phyloP scores from a whole-genome alignment of 768 basidiomycete species.

The Leccinum longicurvipes region DNA sequence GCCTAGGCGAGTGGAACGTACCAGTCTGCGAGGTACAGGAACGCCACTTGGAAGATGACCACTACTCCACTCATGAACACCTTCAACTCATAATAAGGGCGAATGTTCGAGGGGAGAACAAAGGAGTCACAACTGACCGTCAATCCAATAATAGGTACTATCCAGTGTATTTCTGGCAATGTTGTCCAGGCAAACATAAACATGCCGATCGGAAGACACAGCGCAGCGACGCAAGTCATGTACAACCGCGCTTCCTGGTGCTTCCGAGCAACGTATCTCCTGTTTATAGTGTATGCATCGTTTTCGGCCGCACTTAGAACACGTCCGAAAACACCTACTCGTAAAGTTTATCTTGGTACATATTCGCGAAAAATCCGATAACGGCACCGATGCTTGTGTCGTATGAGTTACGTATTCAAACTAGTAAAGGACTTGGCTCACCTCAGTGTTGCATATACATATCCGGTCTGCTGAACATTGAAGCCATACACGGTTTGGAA shows the following conservation, averaged over 20 bases:
- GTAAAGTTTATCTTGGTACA: constrained; percentile 51
- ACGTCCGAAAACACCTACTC: constrained; percentile 28
- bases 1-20: constrained; percentile 19
- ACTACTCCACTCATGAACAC: constrained; percentile 39
- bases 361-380: constrained; percentile 42
- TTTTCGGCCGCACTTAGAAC: constrained; percentile 9
- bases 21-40: constrained; percentile 52
- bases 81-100: constrained; percentile 21
- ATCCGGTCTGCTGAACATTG: constrained; percentile 52
- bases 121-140: constrained; percentile 12
- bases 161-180: constrained; percentile 56
- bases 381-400: constrained; percentile 47
- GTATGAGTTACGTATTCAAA: not conserved
- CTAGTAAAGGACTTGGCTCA: constrained; percentile 25
- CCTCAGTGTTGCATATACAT: constrained; percentile 53
- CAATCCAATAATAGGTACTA: constrained; percentile 32
- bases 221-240: constrained; percentile 48
- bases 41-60: constrained; percentile 43
- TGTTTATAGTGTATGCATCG: constrained; percentile 18
- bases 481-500: constrained; percentile 60
- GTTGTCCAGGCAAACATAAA: constrained; percentile 73
- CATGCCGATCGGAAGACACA: constrained; percentile 55
- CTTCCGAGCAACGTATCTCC: constrained; percentile 16
- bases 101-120: not conserved
- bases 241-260: constrained; percentile 62